These are phyloP conservation scores for Neurospora sp. DNA, from an alignment of 495 filamentous ascomycete genomes.

Conservation along the genomic window DNA sequence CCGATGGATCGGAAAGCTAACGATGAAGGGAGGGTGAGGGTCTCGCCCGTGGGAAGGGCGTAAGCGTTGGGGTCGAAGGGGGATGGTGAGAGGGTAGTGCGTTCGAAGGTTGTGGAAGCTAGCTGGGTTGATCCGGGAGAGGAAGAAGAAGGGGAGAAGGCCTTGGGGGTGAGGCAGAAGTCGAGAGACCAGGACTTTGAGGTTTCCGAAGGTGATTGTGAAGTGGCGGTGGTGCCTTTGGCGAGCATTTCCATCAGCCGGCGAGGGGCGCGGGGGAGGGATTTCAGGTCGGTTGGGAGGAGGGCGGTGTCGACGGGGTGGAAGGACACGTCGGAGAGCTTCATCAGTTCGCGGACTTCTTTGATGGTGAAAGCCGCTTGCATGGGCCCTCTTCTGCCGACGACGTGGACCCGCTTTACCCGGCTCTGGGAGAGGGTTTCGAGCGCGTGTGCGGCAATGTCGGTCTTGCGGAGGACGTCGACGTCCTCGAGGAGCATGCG, in stretches of 20 bases:
- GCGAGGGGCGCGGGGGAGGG: slow-evolving; percentile 60
- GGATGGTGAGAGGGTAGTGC: slow-evolving; percentile 38
- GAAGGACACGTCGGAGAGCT: slow-evolving; percentile 63
- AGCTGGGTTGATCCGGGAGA: slow-evolving; percentile 31
- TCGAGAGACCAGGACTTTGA: slow-evolving; percentile 70
- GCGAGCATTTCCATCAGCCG: slow-evolving; percentile 69
- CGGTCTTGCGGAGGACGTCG: slow-evolving; percentile 63
- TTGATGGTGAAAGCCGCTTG: slow-evolving; percentile 95
- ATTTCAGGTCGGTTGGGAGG: slow-evolving; percentile 50
- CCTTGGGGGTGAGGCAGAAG: slow-evolving; percentile 66
- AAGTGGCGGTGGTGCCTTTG: slow-evolving; percentile 44
- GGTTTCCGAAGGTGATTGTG: not conserved
- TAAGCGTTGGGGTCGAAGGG: slow-evolving; percentile 43
- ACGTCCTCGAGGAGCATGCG: slow-evolving; percentile 70
- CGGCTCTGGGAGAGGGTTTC: slow-evolving; percentile 61
- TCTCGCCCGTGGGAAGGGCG: slow-evolving; percentile 37
- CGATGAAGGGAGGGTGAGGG: slow-evolving; percentile 39
- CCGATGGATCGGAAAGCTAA: slow-evolving; percentile 86
- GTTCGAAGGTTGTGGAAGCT: slow-evolving; percentile 52
- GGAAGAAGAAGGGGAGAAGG: slow-evolving; percentile 46
- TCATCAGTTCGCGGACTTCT: slow-evolving; percentile 77
- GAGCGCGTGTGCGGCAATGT: slow-evolving; percentile 77
- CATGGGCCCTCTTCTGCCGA: slow-evolving; percentile 79
- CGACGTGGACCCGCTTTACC: slow-evolving; percentile 69
- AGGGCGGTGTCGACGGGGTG: slow-evolving; percentile 54